Percentiles rank a stretch among this genome's conserved stretches.
phyloP scores from a whole-genome alignment of 257 asterid genomes.

The Capsicum pubescens region DNA sequence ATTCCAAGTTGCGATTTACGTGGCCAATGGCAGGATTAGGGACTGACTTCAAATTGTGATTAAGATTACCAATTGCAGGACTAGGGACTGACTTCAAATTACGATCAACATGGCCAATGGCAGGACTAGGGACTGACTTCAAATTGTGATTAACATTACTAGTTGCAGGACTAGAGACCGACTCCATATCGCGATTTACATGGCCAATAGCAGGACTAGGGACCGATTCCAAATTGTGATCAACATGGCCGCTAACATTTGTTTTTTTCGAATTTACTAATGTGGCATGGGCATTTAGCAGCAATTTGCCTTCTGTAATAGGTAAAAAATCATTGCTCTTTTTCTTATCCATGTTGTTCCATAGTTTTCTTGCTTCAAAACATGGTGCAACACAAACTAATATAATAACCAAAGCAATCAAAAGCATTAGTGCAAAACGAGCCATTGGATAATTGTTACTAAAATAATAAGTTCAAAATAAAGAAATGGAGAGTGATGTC shows the following conservation, averaged over 20 bases:
- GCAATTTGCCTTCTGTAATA: neutral
- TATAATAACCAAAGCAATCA: neutral
- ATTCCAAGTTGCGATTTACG: conserved; percentile 4
- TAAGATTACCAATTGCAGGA: conserved; percentile 5
- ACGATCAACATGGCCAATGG: neutral
- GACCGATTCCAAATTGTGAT: neutral
- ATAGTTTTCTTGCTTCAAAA: conserved; percentile 11
- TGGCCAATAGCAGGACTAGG: too few relatives aligned
- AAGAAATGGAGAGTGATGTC: neutral
- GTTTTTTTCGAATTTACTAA: neutral
- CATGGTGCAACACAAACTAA: conserved; percentile 11
- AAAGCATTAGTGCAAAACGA: neutral
- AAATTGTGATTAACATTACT: too few relatives aligned
- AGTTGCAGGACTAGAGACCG: too few relatives aligned
- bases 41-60: neutral
- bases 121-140: too few relatives aligned
- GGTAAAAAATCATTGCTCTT: neutral
- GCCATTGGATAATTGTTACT: neutral
- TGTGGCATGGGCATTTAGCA: conserved; percentile 4
- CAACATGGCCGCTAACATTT: neutral
- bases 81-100: conserved; percentile 21
- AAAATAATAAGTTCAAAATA: neutral
- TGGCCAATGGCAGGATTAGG: neutral
- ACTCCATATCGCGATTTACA: too few relatives aligned
- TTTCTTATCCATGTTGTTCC: neutral